phyloP scores from a whole-genome alignment of 164 flowering plant species.

The Piper betle region DNA sequence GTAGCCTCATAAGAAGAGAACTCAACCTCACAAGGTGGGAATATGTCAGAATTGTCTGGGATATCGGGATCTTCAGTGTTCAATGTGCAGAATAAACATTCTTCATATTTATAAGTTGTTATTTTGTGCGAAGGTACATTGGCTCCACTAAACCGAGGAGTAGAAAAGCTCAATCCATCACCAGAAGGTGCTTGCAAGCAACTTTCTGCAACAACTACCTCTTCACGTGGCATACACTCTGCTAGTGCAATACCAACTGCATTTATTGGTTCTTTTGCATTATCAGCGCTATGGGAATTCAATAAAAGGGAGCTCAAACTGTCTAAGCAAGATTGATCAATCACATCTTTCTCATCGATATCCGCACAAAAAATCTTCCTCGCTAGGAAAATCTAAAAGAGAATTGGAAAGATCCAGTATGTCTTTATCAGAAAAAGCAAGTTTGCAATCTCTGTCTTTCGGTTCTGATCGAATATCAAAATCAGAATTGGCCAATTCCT shows the following conservation, averaged over 20 bases:
- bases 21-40: constrained; percentile 14
- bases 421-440: constrained; percentile 26
- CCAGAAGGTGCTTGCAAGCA: constrained; percentile 5
- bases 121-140: constrained; percentile 12
- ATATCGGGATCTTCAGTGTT: constrained; percentile 67
- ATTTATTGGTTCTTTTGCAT: constrained; percentile 17
- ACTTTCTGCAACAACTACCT: constrained; percentile 6
- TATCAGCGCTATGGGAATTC: constrained; percentile 33
- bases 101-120: constrained; percentile 25
- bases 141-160: constrained; percentile 14
- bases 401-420: constrained; percentile 28
- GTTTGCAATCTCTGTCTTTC: constrained; percentile 15
- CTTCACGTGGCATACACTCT: constrained; percentile 12
- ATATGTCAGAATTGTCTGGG: constrained; percentile 66
- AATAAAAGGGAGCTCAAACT: constrained; percentile 41
- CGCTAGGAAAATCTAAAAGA: constrained; percentile 39
- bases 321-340: constrained; percentile 39
- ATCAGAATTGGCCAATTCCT: constrained; percentile 16
- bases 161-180: constrained; percentile 8
- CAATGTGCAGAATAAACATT: constrained; percentile 40
- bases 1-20: constrained; percentile 12
- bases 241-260: constrained; percentile 7
- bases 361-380: constrained; percentile 35
- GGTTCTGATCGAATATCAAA: constrained; percentile 21
- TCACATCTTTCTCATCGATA: constrained; percentile 38